Evolutionary conservation across 148 eudicot species (phyloP).

Genomic region (Rheum nobile): DNA sequence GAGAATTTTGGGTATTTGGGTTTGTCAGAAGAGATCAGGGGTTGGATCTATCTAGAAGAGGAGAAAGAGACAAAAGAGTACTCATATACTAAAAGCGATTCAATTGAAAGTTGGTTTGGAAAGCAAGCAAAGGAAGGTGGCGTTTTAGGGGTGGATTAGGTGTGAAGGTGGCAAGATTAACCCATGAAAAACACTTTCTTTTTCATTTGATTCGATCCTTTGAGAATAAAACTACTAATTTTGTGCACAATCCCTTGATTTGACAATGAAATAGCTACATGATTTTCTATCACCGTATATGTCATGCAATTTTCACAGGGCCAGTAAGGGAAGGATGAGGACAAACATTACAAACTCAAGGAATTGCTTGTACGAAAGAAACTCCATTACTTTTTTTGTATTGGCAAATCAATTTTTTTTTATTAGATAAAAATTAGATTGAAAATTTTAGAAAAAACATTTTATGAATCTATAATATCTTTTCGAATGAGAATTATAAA

Average conservation of each 20-base stretch:
- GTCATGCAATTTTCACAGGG: background rate
- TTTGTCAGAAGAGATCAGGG: background rate
- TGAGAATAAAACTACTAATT: background rate
- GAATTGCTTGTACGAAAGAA: background rate
- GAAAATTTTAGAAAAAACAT: too few species aligned
- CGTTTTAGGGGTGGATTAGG: background rate
- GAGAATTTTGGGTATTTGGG: background rate
- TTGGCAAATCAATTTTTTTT: too few species aligned
- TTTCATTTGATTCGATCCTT: background rate
- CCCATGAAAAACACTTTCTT: background rate
- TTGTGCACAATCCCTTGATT: background rate
- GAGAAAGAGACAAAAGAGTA: too few species aligned
- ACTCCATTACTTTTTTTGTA: background rate
- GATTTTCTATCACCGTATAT: background rate
- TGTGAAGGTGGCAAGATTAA: background rate
- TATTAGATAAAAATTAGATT: too few species aligned
- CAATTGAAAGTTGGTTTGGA: background rate
- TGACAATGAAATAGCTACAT: background rate
- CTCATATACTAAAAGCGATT: too few species aligned
- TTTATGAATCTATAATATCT: too few species aligned
- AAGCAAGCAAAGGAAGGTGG: background rate
- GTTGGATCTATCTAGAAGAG: too few species aligned
- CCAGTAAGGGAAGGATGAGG: too few species aligned
- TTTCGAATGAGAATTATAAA: too few species aligned
- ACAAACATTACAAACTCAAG: background rate